Percentiles rank a stretch among this genome's conserved stretches.
Conservation (phyloP, 306 rosid species). For the Vigna angularis region DNA sequence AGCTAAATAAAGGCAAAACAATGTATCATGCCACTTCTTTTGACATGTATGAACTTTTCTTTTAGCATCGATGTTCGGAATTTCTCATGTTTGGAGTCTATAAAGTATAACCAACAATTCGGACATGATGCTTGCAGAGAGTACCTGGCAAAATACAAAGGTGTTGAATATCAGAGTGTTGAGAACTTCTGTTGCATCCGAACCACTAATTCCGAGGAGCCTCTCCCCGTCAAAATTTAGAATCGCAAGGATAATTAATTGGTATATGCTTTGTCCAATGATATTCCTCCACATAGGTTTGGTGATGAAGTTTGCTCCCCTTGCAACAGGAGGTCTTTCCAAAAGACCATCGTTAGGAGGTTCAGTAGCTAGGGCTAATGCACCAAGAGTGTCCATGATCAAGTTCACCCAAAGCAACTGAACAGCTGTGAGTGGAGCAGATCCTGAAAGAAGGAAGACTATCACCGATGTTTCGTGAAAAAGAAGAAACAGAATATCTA, state of each 20-base stretch:
- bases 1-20: constrained; percentile 3
- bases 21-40: neutral
- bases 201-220: constrained; percentile 69
- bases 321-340: constrained; percentile 73
- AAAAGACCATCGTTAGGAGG: constrained; percentile 88
- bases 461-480: constrained; percentile 28
- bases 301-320: constrained; percentile 79
- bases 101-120: neutral
- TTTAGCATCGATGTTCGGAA: constrained; percentile 2
- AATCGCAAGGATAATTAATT: constrained; percentile 69
- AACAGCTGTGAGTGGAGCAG: constrained; percentile 97
- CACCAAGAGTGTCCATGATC: constrained; percentile 99
- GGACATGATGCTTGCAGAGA: neutral
- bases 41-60: neutral
- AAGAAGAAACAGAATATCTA: constrained; percentile 20
- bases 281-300: constrained; percentile 96
- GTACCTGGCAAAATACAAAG: constrained; percentile 96
- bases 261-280: constrained; percentile 92
- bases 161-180: constrained; percentile 91
- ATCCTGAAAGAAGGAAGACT: constrained; percentile 62
- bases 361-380: constrained; percentile 96
- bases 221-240: constrained; percentile 73
- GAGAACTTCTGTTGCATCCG: constrained; percentile 69
- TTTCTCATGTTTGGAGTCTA: neutral
- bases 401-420: constrained; percentile 98